These are phyloP conservation scores for Cryptococcus hybrid DNA, from an alignment of 1,284 basidiomycete genomes.

Conservation along the genomic window DNA sequence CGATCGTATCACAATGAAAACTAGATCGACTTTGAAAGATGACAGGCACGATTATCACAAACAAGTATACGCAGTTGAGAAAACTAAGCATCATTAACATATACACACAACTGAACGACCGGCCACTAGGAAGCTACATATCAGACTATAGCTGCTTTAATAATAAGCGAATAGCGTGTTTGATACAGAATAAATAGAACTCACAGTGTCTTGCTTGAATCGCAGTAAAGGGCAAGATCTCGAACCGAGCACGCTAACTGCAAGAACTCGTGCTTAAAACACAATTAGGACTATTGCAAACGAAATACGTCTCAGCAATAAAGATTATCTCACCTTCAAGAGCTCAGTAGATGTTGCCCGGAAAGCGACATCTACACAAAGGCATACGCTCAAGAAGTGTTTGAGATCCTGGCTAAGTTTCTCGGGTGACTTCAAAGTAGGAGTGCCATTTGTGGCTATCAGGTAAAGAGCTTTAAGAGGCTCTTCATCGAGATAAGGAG, in stretches of 20 bases:
- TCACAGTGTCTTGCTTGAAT: constrained; percentile 34
- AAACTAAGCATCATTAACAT: not conserved
- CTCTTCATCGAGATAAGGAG: constrained; percentile 96
- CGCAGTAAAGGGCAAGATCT: constrained; percentile 35
- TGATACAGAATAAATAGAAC: not conserved
- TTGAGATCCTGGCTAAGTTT: constrained; percentile 88
- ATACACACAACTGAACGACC: not conserved
- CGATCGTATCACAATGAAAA: too few species aligned
- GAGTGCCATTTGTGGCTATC: constrained; percentile 97
- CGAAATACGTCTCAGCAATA: not conserved
- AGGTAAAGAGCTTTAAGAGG: constrained; percentile 95
- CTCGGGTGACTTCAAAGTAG: constrained; percentile 95
- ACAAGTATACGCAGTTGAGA: not conserved
- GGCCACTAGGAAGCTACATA: not conserved
- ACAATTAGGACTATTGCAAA: not conserved
- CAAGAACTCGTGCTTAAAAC: constrained; percentile 42
- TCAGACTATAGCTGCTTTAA: not conserved
- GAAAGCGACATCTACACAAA: constrained; percentile 95
- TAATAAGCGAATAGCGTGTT: not conserved
- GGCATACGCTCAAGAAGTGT: constrained; percentile 91
- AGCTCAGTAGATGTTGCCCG: constrained; percentile 91
- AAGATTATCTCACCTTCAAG: constrained; percentile 65
- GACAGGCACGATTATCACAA: too few species aligned
- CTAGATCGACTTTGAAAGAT: too few species aligned
- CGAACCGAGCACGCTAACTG: constrained; percentile 32